phyloP scores from a whole-genome alignment of 495 filamentous ascomycete species.

The Xanthoparmelia taractica region DNA sequence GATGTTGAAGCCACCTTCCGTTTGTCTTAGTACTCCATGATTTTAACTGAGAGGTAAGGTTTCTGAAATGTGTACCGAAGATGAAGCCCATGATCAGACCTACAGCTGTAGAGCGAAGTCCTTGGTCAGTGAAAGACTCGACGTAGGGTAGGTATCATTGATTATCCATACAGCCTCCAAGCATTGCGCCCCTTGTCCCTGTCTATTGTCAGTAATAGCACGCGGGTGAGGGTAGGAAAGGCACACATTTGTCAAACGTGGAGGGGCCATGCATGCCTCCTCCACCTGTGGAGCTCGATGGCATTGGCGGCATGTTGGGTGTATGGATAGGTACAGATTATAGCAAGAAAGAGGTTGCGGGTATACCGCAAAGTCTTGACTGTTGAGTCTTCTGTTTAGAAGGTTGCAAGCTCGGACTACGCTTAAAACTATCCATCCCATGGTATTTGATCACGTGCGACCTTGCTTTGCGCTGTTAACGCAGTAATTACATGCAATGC shows the following conservation, averaged over 20 bases:
- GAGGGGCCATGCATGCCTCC: conserved; percentile 56
- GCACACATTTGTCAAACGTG: conserved; percentile 85
- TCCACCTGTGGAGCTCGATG: conserved; percentile 37
- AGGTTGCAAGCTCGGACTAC: neutral
- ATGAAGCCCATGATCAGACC: conserved; percentile 96
- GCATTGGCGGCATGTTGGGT: conserved; percentile 57
- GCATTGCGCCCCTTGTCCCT: conserved; percentile 98
- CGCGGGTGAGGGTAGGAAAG: neutral
- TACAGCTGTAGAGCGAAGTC: conserved; percentile 52
- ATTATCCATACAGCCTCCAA: conserved; percentile 78
- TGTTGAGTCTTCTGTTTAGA: neutral
- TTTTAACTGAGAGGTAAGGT: neutral
- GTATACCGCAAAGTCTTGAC: too few relatives aligned
- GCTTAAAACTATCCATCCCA: neutral
- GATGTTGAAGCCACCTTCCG: conserved; percentile 79
- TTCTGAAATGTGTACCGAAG: conserved; percentile 54
- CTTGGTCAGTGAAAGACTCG: neutral
- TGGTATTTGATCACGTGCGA: neutral
- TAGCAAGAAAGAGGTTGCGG: too few relatives aligned
- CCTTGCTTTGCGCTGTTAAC: neutral
- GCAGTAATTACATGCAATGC: neutral
- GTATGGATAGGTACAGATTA: neutral
- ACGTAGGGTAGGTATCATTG: neutral
- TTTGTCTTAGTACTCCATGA: conserved; percentile 10
- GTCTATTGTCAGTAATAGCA: conserved; percentile 28